Base-by-base conservation (phyloP, 2,329 filamentous ascomycete species). In the Dothistroma pini region DNA sequence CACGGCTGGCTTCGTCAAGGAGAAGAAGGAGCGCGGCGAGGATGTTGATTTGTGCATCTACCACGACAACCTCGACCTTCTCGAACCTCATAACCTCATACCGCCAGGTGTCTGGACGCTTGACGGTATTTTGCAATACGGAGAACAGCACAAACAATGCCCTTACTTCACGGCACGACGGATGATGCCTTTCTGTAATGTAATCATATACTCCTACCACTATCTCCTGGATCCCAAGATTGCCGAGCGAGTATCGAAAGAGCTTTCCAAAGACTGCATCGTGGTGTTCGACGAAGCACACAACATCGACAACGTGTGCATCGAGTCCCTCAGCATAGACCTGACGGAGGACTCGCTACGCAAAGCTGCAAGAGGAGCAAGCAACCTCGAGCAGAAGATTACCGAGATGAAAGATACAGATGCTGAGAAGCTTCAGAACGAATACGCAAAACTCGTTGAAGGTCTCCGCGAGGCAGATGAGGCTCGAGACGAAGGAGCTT, bases 171-270 rank as follows among this genome's bases (percentile, higher is more conserved):
- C 93, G 14, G 90, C 91, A 14, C 84, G 95, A 61, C 87, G 95
- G 66, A 99, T 99, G 95, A 97, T 99, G 93, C 89, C 95, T 71
- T 97, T 93, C 73, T 99, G 95, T 83, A 97, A 99, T 74, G 92
- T 99, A 72, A 97, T 99, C 72, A 99, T 99, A 68, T 99, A 99
- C 79, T 99, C 95, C 0, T 99, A 99, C 73, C 95, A 99, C 76
- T 99, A 99, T 72, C 85, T 99, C 2, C 85, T 99, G 16, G 96
- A 99, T 71, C 95, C 95, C 2, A 99, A 99, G 75, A 99, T 99
- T 70, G 95, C 95, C 12, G 95, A 99, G 73, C 78, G 93, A 60
- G 93, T 97, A 1, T 97, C 95, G 0, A 92, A 89, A 75, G 95
- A 99, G 71, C 85, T 99, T 11, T 97, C 95, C 0, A 97, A 97